Evolutionary conservation across 306 rosid genomes (phyloP), one percentile per base, ranked within the genome.

Genomic region (Vachellia collinsii): DNA sequence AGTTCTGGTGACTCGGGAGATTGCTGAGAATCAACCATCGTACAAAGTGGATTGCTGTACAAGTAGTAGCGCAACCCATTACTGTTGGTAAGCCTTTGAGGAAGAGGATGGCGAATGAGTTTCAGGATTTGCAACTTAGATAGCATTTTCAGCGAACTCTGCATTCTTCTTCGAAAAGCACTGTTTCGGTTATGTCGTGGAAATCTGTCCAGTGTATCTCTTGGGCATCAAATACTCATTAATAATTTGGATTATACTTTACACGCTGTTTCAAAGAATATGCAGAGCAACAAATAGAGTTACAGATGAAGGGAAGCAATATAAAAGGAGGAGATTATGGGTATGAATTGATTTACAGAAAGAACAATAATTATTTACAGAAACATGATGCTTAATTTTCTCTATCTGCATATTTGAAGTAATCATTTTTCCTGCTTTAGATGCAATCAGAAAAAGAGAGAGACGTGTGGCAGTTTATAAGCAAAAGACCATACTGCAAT

Each of bases 1-100:
- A 93, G 89, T 69, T 93, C 90, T 0, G 93, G 90, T 9, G 98
- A 91, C 76, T 91, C 89, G 0, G 82, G 23, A 70, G 67, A 9
- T 6, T 59, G 77, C 46, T 86, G 77, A 1, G 89, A 72, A 7
- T 63, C 82, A 7, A 42, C 65, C 29, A 17, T 19, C 42, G 92
- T 93, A 86, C 91, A 89, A 22, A 91, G 70, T 74, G 74, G 79
- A 13, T 85, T 82, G 78, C 65, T 19, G 36, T 37, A 53, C 48
- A 79, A 75, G 84, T 22, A 22, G 82, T 29, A 74, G 53, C 22
- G 79, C 11, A 65, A 38, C 0, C 41, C 75, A 23, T 81, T 79
- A 81, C 16, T 11, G 17, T 37, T 62, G 87, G 56, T 16, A 76
- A 75, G 84, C 51, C 46, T 44, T 16, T 67, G 70, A 74, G 82